Conservation (phyloP, 345 rosid species). For the Brassica rapa region DNA sequence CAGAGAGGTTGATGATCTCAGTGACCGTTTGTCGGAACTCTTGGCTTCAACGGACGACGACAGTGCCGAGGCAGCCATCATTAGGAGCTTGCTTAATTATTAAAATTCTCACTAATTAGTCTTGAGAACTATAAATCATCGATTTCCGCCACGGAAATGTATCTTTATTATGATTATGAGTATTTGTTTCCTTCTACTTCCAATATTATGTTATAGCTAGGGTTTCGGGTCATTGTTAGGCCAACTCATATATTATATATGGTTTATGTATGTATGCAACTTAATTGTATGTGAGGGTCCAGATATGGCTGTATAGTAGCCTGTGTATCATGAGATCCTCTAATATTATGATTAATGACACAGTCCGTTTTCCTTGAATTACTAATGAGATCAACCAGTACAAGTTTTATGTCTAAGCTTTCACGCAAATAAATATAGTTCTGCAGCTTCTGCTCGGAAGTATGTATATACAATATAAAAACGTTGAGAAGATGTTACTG, state of each 20-base stretch:
- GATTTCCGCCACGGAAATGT: slow-evolving; percentile 15
- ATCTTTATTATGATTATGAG: slow-evolving; percentile 25
- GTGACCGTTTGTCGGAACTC: slow-evolving; percentile 73
- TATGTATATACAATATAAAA: slow-evolving; percentile 15
- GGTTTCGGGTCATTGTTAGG: slow-evolving; percentile 34
- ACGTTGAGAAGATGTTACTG: slow-evolving; percentile 38
- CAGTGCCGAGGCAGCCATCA: slow-evolving; percentile 77
- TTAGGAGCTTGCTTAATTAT: slow-evolving; percentile 74
- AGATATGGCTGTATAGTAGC: slow-evolving; percentile 44
- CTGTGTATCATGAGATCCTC: slow-evolving; percentile 42
- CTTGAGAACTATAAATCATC: slow-evolving; percentile 26
- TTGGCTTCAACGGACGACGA: slow-evolving; percentile 66
- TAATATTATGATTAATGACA: slow-evolving; percentile 39
- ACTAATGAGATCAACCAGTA: background rate
- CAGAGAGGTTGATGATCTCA: slow-evolving; percentile 73
- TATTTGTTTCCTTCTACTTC: slow-evolving; percentile 31
- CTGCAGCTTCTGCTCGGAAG: background rate
- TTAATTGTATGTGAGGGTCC: slow-evolving; percentile 43
- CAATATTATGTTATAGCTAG: slow-evolving; percentile 39
- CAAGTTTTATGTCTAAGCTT: background rate
- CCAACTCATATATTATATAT: slow-evolving; percentile 33
- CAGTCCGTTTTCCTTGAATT: slow-evolving; percentile 13
- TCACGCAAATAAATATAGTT: background rate
- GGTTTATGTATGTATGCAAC: slow-evolving; percentile 27
- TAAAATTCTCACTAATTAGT: slow-evolving; percentile 39